Evolutionary conservation across 2,329 filamentous ascomycete species (phyloP).

Genomic region (Reticulascus tulasneorum): DNA sequence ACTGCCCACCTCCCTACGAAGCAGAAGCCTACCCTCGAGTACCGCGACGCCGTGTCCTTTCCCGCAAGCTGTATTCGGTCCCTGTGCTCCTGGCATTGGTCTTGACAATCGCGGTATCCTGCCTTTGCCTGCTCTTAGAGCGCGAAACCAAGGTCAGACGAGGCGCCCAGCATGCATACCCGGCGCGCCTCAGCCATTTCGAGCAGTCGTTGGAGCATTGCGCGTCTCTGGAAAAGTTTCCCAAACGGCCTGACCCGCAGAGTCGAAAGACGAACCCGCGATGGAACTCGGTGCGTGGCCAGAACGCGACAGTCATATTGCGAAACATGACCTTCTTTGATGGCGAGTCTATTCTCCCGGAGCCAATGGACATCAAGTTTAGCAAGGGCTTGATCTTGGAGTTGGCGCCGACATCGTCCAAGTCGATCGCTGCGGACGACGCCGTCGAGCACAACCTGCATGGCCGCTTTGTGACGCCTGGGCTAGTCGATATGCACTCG

Average conservation of each 20-base stretch:
- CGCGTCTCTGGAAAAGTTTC: slow-evolving; percentile 8
- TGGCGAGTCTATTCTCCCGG: slow-evolving; percentile 28
- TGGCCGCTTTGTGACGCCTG: slow-evolving; percentile 37
- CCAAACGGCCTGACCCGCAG: slow-evolving; percentile 6
- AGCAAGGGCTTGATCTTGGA: slow-evolving; percentile 30
- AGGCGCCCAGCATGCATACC: slow-evolving; percentile 5
- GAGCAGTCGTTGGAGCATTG: slow-evolving; percentile 10
- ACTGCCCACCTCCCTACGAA: slow-evolving; percentile 12
- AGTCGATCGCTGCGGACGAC: slow-evolving; percentile 3
- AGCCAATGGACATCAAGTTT: slow-evolving; percentile 32
- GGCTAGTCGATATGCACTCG: slow-evolving; percentile 42
- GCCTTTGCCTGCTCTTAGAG: slow-evolving; percentile 9
- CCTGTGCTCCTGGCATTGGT: slow-evolving; percentile 6
- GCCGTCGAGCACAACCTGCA: slow-evolving; percentile 24
- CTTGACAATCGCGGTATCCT: slow-evolving; percentile 3
- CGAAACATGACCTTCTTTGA: slow-evolving; percentile 40
- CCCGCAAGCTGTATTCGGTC: slow-evolving; percentile 3
- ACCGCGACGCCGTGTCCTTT: slow-evolving; percentile 6
- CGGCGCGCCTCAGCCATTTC: slow-evolving; percentile 6
- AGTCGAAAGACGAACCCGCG: slow-evolving; percentile 27
- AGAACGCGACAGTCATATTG: slow-evolving; percentile 30
- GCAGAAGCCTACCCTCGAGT: slow-evolving; percentile 9
- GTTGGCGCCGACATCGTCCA: slow-evolving; percentile 20
- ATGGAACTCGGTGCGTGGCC: slow-evolving; percentile 34
- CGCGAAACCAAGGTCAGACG: slow-evolving; percentile 5